Evolutionary conservation across 768 basidiomycete species (phyloP).

Genomic region (Erythrobasidium yunnanense): DNA sequence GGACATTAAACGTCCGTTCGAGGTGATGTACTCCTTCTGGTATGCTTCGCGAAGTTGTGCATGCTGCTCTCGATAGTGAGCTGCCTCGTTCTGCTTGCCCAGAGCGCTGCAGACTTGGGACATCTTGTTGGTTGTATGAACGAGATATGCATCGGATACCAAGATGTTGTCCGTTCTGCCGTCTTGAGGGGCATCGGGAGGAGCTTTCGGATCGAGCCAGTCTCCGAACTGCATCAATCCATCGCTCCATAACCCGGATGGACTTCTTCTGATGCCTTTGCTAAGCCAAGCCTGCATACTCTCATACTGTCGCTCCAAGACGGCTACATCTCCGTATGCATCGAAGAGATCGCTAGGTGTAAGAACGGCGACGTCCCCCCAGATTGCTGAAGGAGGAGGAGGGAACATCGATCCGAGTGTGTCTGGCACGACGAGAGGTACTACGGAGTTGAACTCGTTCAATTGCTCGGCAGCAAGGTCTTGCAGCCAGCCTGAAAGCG

Average conservation of each 20-base stretch:
- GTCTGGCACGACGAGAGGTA: slow-evolving; percentile 36
- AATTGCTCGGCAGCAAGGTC: slow-evolving; percentile 37
- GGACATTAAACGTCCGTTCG: slow-evolving; percentile 34
- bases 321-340: slow-evolving; percentile 32
- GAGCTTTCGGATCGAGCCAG: slow-evolving; percentile 39
- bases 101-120: slow-evolving; percentile 32
- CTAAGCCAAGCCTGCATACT: slow-evolving; percentile 38
- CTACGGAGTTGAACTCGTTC: slow-evolving; percentile 29
- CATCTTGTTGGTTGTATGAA: slow-evolving; percentile 33
- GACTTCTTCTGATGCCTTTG: slow-evolving; percentile 34
- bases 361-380: slow-evolving; percentile 38
- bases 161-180: slow-evolving; percentile 36
- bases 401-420: slow-evolving; percentile 8
- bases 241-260: slow-evolving; percentile 32
- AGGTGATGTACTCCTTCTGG: slow-evolving; percentile 36
- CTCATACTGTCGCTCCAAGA: slow-evolving; percentile 35
- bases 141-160: slow-evolving; percentile 39
- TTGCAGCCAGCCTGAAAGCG: slow-evolving; percentile 37
- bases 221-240: slow-evolving; percentile 34
- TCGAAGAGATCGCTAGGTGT: slow-evolving; percentile 37
- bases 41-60: slow-evolving; percentile 31
- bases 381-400: slow-evolving; percentile 33
- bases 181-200: slow-evolving; percentile 33
- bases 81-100: slow-evolving; percentile 31
- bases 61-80: slow-evolving; percentile 30